phyloP scores from a whole-genome alignment of 2,329 filamentous ascomycete genomes.

The Chaetomiaceae sp. region DNA sequence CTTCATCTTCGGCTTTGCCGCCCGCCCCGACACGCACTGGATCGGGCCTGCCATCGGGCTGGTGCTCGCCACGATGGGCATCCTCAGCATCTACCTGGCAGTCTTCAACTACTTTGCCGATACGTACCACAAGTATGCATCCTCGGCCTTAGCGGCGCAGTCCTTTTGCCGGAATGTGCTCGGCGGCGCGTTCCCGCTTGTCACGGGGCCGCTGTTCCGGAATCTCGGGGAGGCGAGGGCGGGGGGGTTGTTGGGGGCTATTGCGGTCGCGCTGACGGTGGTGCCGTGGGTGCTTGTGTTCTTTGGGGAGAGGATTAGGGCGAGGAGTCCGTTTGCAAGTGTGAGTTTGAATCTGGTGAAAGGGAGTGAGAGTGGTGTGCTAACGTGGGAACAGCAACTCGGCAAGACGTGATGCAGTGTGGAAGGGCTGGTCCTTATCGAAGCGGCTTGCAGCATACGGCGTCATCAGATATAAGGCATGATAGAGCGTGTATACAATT shows the following conservation, averaged over 20 bases:
- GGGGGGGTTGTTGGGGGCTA: conserved; percentile 69
- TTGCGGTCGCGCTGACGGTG: conserved; percentile 63
- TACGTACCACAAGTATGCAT: conserved; percentile 79
- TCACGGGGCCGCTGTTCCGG: conserved; percentile 68
- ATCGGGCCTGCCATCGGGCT: conserved; percentile 67
- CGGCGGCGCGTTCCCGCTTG: conserved; percentile 74
- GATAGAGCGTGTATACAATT: no score
- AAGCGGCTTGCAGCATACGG: no score
- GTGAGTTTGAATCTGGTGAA: conserved; percentile 28
- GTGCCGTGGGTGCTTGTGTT: conserved; percentile 87
- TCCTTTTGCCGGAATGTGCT: conserved; percentile 81
- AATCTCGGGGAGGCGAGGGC: conserved; percentile 67
- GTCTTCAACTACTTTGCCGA: conserved; percentile 94
- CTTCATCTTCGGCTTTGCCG: conserved; percentile 75
- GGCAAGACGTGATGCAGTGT: neutral
- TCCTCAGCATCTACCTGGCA: conserved; percentile 80
- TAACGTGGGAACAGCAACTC: neutral
- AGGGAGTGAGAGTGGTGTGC: neutral
- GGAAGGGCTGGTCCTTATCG: no score
- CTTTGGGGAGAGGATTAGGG: conserved; percentile 71
- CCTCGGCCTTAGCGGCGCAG: conserved; percentile 80
- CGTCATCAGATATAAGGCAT: no score
- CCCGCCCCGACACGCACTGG: conserved; percentile 61
- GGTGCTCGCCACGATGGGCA: conserved; percentile 73
- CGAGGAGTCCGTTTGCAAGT: conserved; percentile 72